Evolutionary conservation across 768 basidiomycete species (phyloP), one percentile per base, ranked within the genome.

Genomic region (Cyclocybe cylindracea): DNA sequence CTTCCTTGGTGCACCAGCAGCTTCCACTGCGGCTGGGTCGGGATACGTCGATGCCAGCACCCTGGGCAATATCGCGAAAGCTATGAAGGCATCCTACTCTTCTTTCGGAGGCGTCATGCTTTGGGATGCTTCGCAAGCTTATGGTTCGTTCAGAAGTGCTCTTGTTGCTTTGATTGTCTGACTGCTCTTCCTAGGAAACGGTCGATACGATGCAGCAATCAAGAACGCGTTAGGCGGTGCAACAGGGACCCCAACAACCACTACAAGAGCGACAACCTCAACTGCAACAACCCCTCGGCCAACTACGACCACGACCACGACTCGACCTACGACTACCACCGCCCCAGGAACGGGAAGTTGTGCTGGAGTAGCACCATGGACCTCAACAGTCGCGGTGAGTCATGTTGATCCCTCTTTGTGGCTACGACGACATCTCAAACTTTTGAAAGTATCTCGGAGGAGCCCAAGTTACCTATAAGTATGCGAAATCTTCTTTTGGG

Each of bases 101-200:
- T 84, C 83, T 1, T 86, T 86, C 56, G 83, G 84, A n/a, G 84
- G 84, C 6, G 78, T 85, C 11, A 77, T 79, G 78, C 56, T 81
- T 9, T 81, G 79, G 78, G 77, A 79, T 60, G 74, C 67, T 39
- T 77, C 75, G 14, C 76, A 78, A 59, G 76, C 76, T 38, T 73
- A 70, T 53, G 78, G 77, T 76, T 50, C 64, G 66, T 74, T 44
- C 5, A 24, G 24, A 69, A 66, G 50, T 70, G 67, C 38, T 59
- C 67, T 34, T 41, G 13, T 29, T 19, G 10, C 19, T 33, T 45
- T 38, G 3, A n/a, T 24, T 52, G 10, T 16, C 36, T 37, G 24
- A 24, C 24, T 5, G 24, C 4, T 24, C 44, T 50, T 19, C 46
- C 29, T 41, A 80, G 86, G 72, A 24, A 87, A 88, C 61, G 67